phyloP scores from a whole-genome alignment of 345 rosid species.

The Salix brachista region DNA sequence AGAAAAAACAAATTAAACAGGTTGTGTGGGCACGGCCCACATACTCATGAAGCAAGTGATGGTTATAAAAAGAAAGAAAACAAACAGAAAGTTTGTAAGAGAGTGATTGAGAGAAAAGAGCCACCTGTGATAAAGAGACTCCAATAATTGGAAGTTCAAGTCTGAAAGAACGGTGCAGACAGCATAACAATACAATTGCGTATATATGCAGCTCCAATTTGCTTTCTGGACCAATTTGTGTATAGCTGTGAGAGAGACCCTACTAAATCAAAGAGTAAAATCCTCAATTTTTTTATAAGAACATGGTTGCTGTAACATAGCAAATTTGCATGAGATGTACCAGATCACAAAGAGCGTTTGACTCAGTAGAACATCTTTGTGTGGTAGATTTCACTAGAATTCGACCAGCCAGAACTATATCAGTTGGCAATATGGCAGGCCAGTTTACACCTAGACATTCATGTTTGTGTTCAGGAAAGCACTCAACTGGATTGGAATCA shows the following conservation, averaged over 20 bases:
- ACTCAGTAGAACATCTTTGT: conserved; percentile 32
- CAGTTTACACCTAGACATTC: conserved; percentile 75
- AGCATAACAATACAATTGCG: conserved; percentile 58
- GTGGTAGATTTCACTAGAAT: conserved; percentile 47
- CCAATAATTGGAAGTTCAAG: conserved; percentile 55
- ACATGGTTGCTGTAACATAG: background rate
- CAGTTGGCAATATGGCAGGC: conserved; percentile 70
- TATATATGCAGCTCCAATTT: conserved; percentile 72
- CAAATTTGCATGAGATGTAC: conserved; percentile 29
- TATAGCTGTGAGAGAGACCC: conserved; percentile 63
- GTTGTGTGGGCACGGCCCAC: too few relatives aligned
- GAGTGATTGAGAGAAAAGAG: conserved; percentile 13
- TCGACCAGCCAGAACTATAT: conserved; percentile 77
- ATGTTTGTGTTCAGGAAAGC: conserved; percentile 68
- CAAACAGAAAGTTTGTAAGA: background rate
- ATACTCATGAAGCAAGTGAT: too few relatives aligned
- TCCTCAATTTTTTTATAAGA: background rate
- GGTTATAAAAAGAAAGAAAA: too few relatives aligned
- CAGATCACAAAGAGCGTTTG: conserved; percentile 35
- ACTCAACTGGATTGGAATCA: conserved; percentile 20
- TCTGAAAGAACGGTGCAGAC: conserved; percentile 47
- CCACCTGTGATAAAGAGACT: conserved; percentile 52
- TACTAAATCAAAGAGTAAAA: conserved; percentile 26
- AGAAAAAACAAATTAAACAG: too few relatives aligned
- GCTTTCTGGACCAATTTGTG: conserved; percentile 51